Percentiles rank a stretch among this genome's conserved stretches.
These are phyloP conservation scores for Neophaeococcomyces mojaviensis DNA, from an alignment of 2,329 filamentous ascomycete genomes.

Conservation along the genomic window DNA sequence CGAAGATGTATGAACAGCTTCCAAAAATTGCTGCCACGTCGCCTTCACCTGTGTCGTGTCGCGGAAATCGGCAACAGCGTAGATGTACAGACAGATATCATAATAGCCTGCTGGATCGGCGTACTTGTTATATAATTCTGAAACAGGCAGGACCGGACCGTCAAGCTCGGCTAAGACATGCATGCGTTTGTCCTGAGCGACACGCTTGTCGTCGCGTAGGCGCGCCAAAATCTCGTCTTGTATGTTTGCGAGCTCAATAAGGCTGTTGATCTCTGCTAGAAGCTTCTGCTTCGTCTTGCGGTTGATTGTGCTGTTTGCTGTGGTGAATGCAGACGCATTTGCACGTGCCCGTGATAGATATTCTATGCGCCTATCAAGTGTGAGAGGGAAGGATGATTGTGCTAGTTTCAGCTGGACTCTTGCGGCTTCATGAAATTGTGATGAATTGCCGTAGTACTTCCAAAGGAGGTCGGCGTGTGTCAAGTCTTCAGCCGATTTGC, in stretches of 20 bases:
- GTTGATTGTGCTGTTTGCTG: slow-evolving; percentile 67
- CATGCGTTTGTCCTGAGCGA: slow-evolving; percentile 54
- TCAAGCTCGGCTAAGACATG: slow-evolving; percentile 64
- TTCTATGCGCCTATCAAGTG: slow-evolving; percentile 78
- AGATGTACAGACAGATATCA: slow-evolving; percentile 88
- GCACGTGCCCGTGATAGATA: slow-evolving; percentile 86
- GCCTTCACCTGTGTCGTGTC: slow-evolving; percentile 74
- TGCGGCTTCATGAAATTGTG: slow-evolving; percentile 78
- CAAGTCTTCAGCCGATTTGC: slow-evolving; percentile 63
- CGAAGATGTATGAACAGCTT: slow-evolving; percentile 57
- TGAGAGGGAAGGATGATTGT: slow-evolving; percentile 69
- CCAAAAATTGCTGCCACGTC: slow-evolving; percentile 78
- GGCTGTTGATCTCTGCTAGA: slow-evolving; percentile 73
- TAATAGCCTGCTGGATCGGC: slow-evolving; percentile 88
- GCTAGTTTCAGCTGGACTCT: slow-evolving; percentile 78
- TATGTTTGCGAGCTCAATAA: slow-evolving; percentile 88
- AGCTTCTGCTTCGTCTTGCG: slow-evolving; percentile 77
- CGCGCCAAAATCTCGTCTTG: slow-evolving; percentile 84
- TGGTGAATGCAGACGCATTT: slow-evolving; percentile 78
- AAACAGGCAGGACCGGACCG: slow-evolving; percentile 68
- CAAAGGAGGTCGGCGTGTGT: slow-evolving; percentile 85
- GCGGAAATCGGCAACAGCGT: slow-evolving; percentile 83
- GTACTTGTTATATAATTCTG: slow-evolving; percentile 85
- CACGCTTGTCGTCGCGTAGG: slow-evolving; percentile 63
- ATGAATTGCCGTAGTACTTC: slow-evolving; percentile 80